Evolutionary conservation across 805 yeast genomes (phyloP).

Genomic region (Candida morakotiae): DNA sequence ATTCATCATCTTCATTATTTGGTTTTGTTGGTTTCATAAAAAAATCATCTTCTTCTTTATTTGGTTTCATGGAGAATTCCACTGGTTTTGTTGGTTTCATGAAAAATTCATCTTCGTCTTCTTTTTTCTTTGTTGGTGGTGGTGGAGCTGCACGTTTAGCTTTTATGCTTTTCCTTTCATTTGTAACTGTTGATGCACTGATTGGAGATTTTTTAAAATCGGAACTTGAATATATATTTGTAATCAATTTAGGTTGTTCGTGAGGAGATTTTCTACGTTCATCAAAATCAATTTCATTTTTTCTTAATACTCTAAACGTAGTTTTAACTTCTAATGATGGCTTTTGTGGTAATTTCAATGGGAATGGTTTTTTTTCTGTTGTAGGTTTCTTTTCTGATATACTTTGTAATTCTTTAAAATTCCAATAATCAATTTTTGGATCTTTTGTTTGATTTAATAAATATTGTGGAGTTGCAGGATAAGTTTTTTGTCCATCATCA

Average conservation of each 20-base stretch:
- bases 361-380: not conserved
- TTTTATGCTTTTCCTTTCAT: slow-evolving; percentile 38
- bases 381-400: slow-evolving; percentile 1
- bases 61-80: slow-evolving; percentile 26
- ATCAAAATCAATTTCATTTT: slow-evolving; percentile 77
- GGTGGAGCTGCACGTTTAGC: slow-evolving; percentile 74
- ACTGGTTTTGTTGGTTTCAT: slow-evolving; percentile 15
- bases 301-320: slow-evolving; percentile 64
- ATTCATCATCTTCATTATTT: slow-evolving; percentile 25
- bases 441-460: slow-evolving; percentile 44
- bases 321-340: slow-evolving; percentile 7
- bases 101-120: slow-evolving; percentile 6
- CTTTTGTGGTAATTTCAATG: slow-evolving; percentile 10
- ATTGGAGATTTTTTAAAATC: slow-evolving; percentile 29
- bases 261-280: slow-evolving; percentile 74
- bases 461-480: slow-evolving; percentile 70
- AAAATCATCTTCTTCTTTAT: slow-evolving; percentile 11
- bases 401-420: slow-evolving; percentile 36
- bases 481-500: slow-evolving; percentile 23
- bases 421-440: slow-evolving; percentile 48
- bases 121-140: slow-evolving; percentile 42
- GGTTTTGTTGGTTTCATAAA: slow-evolving; percentile 1
- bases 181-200: slow-evolving; percentile 30
- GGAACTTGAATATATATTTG: slow-evolving; percentile 28
- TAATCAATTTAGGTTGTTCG: slow-evolving; percentile 39